phyloP scores from a whole-genome alignment of 1,284 basidiomycete species.

The Exsudoporus floridanus region DNA sequence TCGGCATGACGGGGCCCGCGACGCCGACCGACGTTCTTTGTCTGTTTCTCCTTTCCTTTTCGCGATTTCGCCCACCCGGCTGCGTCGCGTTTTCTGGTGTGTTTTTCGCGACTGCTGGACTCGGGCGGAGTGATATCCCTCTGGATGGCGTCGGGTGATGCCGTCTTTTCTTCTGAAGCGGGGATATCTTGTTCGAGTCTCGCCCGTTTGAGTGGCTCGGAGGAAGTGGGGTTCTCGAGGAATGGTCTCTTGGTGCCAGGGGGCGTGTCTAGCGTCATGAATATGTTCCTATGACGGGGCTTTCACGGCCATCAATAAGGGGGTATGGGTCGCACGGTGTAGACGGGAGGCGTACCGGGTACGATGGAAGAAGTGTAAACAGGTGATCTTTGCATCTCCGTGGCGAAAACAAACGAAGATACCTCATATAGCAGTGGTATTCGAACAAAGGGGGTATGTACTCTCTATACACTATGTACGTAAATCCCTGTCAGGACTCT shows the following conservation, averaged over 20 bases:
- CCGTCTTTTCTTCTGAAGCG: not conserved
- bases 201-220: slow-evolving; percentile 9
- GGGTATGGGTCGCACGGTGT: not conserved
- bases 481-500: not conserved
- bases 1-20: slow-evolving; percentile 34
- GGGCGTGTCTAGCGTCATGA: not conserved
- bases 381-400: slow-evolving; percentile 5
- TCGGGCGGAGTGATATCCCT: not conserved
- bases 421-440: slow-evolving; percentile 12
- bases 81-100: slow-evolving; percentile 17
- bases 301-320: not conserved
- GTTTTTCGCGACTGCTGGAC: not conserved
- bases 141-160: not conserved
- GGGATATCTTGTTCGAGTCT: slow-evolving; percentile 6
- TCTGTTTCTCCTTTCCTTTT: slow-evolving; percentile 34
- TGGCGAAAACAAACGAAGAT: slow-evolving; percentile 5
- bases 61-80: slow-evolving; percentile 25
- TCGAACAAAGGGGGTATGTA: no score
- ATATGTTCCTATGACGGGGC: slow-evolving; percentile 3
- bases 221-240: slow-evolving; percentile 3
- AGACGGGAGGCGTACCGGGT: slow-evolving; percentile 1
- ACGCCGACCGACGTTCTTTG: slow-evolving; percentile 29
- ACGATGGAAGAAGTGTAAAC: not conserved
- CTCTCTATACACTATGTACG: no score
- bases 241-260: slow-evolving; percentile 6